Evolutionary conservation across 2,329 filamentous ascomycete species (phyloP).

Genomic region (Tolypocladium ophioglossoides): DNA sequence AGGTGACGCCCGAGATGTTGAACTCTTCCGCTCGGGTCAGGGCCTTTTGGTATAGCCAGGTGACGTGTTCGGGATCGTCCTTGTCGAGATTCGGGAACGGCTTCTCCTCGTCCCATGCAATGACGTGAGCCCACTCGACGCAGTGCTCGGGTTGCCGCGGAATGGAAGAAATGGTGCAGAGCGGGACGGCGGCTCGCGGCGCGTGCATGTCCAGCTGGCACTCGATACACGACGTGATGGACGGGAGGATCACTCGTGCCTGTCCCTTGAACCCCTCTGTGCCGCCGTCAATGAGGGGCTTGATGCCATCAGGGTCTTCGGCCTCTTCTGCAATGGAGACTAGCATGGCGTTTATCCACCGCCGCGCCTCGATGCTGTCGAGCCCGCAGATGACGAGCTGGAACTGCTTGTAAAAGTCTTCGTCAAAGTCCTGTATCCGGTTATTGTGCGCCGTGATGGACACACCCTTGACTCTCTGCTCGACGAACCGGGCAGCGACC

Average conservation of each 20-base stretch:
- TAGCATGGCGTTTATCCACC: conserved; percentile 95
- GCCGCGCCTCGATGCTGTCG: conserved; percentile 92
- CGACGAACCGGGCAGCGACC: conserved; percentile 84
- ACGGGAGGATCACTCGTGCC: conserved; percentile 81
- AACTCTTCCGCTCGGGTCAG: conserved; percentile 75
- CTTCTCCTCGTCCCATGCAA: conserved; percentile 85
- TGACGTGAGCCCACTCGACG: conserved; percentile 97
- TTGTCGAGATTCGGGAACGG: conserved; percentile 82
- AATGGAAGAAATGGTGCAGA: conserved; percentile 93
- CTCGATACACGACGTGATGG: conserved; percentile 91
- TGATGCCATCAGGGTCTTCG: conserved; percentile 73
- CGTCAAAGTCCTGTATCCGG: conserved; percentile 93
- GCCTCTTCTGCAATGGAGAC: conserved; percentile 75
- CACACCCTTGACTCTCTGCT: conserved; percentile 80
- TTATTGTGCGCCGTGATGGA: conserved; percentile 90
- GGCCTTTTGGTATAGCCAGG: conserved; percentile 89
- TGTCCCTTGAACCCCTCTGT: conserved; percentile 99
- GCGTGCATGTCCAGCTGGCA: conserved; percentile 98
- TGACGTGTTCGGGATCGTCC: conserved; percentile 92
- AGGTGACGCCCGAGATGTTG: conserved; percentile 85
- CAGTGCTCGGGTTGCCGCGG: conserved; percentile 96
- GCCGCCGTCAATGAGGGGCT: conserved; percentile 90
- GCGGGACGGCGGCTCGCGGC: conserved; percentile 88
- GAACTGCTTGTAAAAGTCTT: conserved; percentile 95
- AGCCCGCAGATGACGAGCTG: conserved; percentile 87